Base-by-base conservation (phyloP, 164 flowering plant species). In the Platanus orientalis region DNA sequence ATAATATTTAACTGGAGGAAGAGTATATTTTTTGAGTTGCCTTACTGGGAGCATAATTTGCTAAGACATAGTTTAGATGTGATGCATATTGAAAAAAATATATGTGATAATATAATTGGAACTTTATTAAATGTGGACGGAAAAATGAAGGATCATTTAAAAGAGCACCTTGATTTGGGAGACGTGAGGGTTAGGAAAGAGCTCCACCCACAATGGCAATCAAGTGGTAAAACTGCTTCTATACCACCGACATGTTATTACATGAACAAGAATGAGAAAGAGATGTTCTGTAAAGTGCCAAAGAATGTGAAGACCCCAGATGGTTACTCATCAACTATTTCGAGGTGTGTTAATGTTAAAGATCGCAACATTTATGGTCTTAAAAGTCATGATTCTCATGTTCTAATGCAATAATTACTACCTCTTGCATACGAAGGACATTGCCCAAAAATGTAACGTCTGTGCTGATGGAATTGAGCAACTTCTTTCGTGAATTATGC, bases 341-440 rank as follows among this genome's bases (percentile, higher is more conserved):
- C 64, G 0, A 19, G 66, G 4, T 30, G 54, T 57, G 68, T 75
- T 0, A 23, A 64, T 2, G 24, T 50, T 13, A 28, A 55, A 6
- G 40, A 61, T 1, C 26, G 17, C 13, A 75, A 65, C n/a, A 6
- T 71, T 2, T 11, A 14, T 3, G 72, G 74, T 0, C 6, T 34
- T 5, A 69, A 73, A 39, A 57, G 66, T 30, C 71, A 76, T 60
- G 79, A 69, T 27, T 49, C 17, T 30, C 76, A 73, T 58, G 44
- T 70, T 4, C 13, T 70, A 12, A 63, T 73, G 62, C 72, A 76
- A 27, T 65, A 71, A 12, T 29, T 72, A 0, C 52, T 72, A 6
- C 57, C 63, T 6, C n/a, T 71, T 2, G 69, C 64, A 9, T 70
- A 6, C 39, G 66, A 3, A 20, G 25, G 1, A 16, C 16, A 0